Percentiles rank a stretch among this genome's conserved stretches.
Evolutionary conservation across 2,329 filamentous ascomycete genomes (phyloP).

Genomic region (Dothistroma pini): DNA sequence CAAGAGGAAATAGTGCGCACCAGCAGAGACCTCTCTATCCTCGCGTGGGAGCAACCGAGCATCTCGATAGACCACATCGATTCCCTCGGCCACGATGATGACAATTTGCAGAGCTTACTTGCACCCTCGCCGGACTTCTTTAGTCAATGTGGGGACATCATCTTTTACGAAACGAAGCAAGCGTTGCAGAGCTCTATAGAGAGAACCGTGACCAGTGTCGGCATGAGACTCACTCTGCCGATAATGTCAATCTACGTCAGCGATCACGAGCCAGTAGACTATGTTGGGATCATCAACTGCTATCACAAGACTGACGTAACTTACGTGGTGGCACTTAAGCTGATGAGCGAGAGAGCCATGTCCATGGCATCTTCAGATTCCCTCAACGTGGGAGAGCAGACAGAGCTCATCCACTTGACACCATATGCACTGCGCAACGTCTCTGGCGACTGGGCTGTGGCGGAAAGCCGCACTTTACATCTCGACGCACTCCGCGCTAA

Average conservation of each 20-base stretch:
- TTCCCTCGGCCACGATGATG: not conserved
- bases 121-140: constrained; percentile 3
- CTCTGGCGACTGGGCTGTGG: not conserved
- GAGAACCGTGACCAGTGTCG: not conserved
- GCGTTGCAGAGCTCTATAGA: not conserved
- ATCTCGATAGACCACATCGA: not conserved
- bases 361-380: not conserved
- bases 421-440: not conserved
- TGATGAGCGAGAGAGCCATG: not conserved
- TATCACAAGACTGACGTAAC: not conserved
- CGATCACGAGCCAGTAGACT: constrained; percentile 1
- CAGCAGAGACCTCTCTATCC: constrained; percentile 12
- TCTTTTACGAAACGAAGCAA: constrained; percentile 1
- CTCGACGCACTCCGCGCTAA: not conserved
- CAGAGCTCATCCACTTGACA: not conserved
- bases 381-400: not conserved
- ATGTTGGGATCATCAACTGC: not conserved
- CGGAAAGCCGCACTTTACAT: not conserved
- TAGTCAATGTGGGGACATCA: not conserved
- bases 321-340: not conserved
- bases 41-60: constrained; percentile 11
- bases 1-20: constrained; percentile 18
- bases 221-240: not conserved
- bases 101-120: not conserved
- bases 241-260: not conserved